These are phyloP conservation scores for Xylariaceae sp. DNA, from an alignment of 2,329 filamentous ascomycete species.

Conservation along the genomic window DNA sequence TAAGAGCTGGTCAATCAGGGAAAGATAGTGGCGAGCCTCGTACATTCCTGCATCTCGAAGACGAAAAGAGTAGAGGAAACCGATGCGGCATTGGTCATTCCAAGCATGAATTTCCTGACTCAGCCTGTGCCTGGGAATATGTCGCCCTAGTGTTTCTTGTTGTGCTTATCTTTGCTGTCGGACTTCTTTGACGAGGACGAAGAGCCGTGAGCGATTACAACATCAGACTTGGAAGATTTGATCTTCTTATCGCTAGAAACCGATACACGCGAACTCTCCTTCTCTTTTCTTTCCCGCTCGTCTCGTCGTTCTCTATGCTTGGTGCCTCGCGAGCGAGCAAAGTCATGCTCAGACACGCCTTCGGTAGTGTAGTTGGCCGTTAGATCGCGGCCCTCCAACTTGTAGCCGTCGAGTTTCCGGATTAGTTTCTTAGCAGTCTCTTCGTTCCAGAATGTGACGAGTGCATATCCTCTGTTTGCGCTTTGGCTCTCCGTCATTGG, in stretches of 20 bases:
- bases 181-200: constrained; percentile 21
- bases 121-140: not conserved
- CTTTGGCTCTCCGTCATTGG: constrained; percentile 27
- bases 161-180: constrained; percentile 19
- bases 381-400: constrained; percentile 31
- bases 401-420: constrained; percentile 31
- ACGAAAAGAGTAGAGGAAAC: constrained; percentile 10
- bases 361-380: constrained; percentile 34
- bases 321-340: constrained; percentile 13
- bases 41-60: not conserved
- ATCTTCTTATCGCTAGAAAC: constrained; percentile 25
- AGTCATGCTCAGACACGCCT: constrained; percentile 31
- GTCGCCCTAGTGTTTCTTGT: constrained; percentile 17
- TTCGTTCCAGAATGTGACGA: constrained; percentile 33
- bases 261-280: constrained; percentile 22
- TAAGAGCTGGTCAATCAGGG: constrained; percentile 3
- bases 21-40: constrained; percentile 7
- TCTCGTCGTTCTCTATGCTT: constrained; percentile 23
- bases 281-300: constrained; percentile 27
- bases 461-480: constrained; percentile 33
- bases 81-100: constrained; percentile 1
- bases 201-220: constrained; percentile 34
- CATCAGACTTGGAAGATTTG: constrained; percentile 26
- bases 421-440: constrained; percentile 32
- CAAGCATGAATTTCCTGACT: not conserved